phyloP scores from a whole-genome alignment of 352 stramenopile species.

The Pythium rishiriense region DNA sequence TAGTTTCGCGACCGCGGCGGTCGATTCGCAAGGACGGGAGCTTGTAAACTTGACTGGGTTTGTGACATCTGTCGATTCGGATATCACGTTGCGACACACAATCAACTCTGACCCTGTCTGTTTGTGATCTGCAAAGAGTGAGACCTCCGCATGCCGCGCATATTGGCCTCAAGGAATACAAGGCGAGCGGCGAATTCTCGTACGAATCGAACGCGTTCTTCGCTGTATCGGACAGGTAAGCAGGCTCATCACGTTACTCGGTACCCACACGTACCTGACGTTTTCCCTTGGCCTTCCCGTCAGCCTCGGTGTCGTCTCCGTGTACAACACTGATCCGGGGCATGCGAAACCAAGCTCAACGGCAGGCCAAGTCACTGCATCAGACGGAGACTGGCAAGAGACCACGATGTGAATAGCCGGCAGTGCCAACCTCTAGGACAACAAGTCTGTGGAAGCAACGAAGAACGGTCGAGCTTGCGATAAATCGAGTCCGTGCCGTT shows the following conservation, averaged over 20 bases:
- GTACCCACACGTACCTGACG: neutral
- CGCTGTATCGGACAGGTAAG: conserved; percentile 77
- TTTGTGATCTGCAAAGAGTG: neutral
- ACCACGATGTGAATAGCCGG: conserved; percentile 17
- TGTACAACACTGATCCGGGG: conserved; percentile 34
- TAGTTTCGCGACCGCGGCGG: conserved; percentile 25
- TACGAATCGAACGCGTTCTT: conserved; percentile 44
- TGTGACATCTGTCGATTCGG: too few species aligned
- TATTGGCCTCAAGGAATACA: conserved; percentile 39
- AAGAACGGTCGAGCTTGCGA: neutral
- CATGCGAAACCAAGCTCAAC: conserved; percentile 24
- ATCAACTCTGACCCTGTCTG: neutral
- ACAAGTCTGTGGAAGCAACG: neutral
- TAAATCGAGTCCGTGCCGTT: neutral
- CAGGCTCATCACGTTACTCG: neutral
- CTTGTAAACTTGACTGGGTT: conserved; percentile 10
- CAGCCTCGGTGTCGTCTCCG: conserved; percentile 53
- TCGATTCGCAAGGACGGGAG: conserved; percentile 3
- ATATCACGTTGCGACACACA: neutral
- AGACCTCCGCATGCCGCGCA: conserved; percentile 18
- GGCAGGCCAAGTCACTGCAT: neutral
- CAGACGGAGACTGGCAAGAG: conserved; percentile 14
- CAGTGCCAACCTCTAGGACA: neutral
- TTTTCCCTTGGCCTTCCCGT: neutral
- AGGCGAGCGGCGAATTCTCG: conserved; percentile 79